Conservation (phyloP, 495 filamentous ascomycete species). For the Sporormia fimetaria region DNA sequence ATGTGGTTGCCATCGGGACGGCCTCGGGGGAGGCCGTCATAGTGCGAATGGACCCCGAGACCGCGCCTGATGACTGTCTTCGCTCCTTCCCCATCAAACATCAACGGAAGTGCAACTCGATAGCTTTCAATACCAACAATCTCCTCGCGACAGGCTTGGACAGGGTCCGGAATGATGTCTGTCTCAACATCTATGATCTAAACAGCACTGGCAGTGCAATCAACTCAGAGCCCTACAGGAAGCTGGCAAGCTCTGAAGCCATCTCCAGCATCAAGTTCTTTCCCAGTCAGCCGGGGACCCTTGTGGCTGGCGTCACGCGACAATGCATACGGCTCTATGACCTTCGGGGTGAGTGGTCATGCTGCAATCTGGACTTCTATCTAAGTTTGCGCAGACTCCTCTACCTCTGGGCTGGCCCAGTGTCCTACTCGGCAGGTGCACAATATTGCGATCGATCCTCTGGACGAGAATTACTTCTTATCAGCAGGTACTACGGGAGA, state of each 20-base stretch:
- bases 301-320: conserved; percentile 77
- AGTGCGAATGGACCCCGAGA: conserved; percentile 56
- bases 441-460: conserved; percentile 79
- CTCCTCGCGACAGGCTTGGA: conserved; percentile 81
- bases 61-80: conserved; percentile 49
- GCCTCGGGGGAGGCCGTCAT: conserved; percentile 75
- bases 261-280: conserved; percentile 91
- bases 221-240: conserved; percentile 50
- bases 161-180: conserved; percentile 81
- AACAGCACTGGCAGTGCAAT: conserved; percentile 43
- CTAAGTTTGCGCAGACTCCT: conserved; percentile 16
- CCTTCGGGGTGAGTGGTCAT: conserved; percentile 52
- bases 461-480: conserved; percentile 88
- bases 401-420: conserved; percentile 35
- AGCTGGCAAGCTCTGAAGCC: conserved; percentile 70
- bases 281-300: conserved; percentile 64
- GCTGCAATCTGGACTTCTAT: neutral
- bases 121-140: conserved; percentile 72
- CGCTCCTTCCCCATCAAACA: conserved; percentile 62
- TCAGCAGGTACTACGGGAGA: conserved; percentile 64
- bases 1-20: conserved; percentile 74
- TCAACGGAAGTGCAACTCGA: conserved; percentile 78
- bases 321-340: conserved; percentile 84
- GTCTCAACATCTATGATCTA: conserved; percentile 88
- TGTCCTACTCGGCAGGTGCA: conserved; percentile 78